Evolutionary conservation across 352 stramenopile genomes (phyloP).

Genomic region (Phytophthora tentaculata): DNA sequence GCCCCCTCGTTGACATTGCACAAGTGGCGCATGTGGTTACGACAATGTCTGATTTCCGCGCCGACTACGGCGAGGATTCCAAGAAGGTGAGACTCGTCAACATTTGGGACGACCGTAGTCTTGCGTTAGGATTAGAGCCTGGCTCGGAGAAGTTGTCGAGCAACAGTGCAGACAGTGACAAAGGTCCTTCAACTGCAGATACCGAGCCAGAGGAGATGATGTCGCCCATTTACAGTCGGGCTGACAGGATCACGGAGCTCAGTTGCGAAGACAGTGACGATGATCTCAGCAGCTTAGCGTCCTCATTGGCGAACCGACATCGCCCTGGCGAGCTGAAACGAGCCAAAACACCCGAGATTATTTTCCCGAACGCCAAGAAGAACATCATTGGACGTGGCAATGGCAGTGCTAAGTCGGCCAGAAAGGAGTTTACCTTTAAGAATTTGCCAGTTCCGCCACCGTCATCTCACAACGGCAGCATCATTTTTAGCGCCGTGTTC

Average conservation of each 20-base stretch:
- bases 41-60: conserved; percentile 70
- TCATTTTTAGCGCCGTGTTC: conserved; percentile 78
- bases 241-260: conserved; percentile 48
- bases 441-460: conserved; percentile 54
- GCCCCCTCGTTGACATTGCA: conserved; percentile 64
- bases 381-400: background rate
- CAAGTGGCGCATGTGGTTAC: conserved; percentile 80
- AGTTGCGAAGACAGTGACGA: conserved; percentile 56
- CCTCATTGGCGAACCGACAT: conserved; percentile 15
- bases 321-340: conserved; percentile 38
- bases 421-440: conserved; percentile 39
- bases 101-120: conserved; percentile 58
- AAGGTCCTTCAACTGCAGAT: conserved; percentile 35
- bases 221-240: conserved; percentile 48
- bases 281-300: conserved; percentile 30
- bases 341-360: conserved; percentile 38
- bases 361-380: conserved; percentile 33
- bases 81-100: conserved; percentile 42
- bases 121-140: conserved; percentile 32
- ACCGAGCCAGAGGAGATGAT: conserved; percentile 53
- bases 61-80: conserved; percentile 57
- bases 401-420: conserved; percentile 9
- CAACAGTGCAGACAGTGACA: conserved; percentile 19
- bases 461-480: conserved; percentile 55
- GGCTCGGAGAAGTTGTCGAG: conserved; percentile 4